Evolutionary conservation across 2,329 filamentous ascomycete species (phyloP), one percentile per base, ranked within the genome.

Genomic region (Didymella glomerata): DNA sequence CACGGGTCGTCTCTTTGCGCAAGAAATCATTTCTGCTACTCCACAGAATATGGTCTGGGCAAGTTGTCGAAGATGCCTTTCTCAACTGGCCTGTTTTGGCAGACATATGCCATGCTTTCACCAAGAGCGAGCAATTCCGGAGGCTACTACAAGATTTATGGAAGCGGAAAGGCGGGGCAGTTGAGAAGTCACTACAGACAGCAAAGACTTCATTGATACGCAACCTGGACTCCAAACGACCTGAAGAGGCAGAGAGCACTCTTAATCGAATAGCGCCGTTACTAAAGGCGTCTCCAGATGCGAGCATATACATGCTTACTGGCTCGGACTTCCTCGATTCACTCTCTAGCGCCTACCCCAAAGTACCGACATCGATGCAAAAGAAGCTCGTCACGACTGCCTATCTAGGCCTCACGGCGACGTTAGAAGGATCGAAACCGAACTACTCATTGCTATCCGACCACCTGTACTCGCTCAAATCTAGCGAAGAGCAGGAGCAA

Each of bases 311-410:
- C 66, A 88, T 97, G 68, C 85, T 96, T 67, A 90, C 90, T 0
- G 94, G 94, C 1, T 93, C 90, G 49, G 94, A 97, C 77, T 94
- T 95, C 67, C 77, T 97, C 20, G 94, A 97, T 73, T 87, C 90
- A 0, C 82, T 97, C 13, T 81, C 86, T 36, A 80, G 80, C 48
- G 88, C 88, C 61, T 93, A 89, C 76, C 83, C 81, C 48, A 83
- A 88, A 57, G 87, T 86, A 75, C 86, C 88, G 56, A 84, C 85
- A 22, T 65, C 72, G 18, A 83, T 93, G 42, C 86, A 88, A 58
- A 90, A 86, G 63, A 83, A 85, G 16, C 84, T 96, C 28, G 83
- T 93, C 46, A 87, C 90, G 1, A 89, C 90, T 3, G 81, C 86
- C 13, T 97, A 95, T 70, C 81, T 96, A 3, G 90, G 90, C 38